Evolutionary conservation across 2,329 filamentous ascomycete species (phyloP), one percentile per base, ranked within the genome.

Genomic region (Alternaria incomplexa): DNA sequence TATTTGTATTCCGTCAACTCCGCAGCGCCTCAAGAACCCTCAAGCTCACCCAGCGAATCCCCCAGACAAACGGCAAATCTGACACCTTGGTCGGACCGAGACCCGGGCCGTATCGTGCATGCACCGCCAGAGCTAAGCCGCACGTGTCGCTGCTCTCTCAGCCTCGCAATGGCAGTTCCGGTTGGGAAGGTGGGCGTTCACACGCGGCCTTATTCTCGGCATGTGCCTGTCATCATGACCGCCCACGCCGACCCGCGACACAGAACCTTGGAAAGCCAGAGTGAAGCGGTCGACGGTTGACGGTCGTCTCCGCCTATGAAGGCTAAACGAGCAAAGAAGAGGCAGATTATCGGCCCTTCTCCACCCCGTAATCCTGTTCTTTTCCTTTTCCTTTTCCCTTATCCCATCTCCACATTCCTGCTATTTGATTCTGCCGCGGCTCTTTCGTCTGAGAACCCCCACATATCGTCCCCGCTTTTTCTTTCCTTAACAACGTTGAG

Each of bases 391-490:
- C 48, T 52, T 36, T 52, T 52, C 40, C 48, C 40, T 22, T 46
- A 46, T 56, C 40, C 28, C 53, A 56, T 56, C 25, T 20, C 40
- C 53, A 56, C 40, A 46, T 30, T 28, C 3, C 17, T 30, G 40
- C 53, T 43, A 23, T 15, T 22, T 22, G 17, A 23, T 45, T 22
- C 25, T 50, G 20, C 15, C 45, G 40, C 52, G 30, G 20, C 43
- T 56, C 44, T 46, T 54, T 46, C 40, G 46, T 40, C 13, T 13
- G 22, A 30, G 12, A 43, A 36, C 17, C 22, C 23, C 36, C 46
- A 56, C 22, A 47, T 36, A 36, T 53, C 17, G 26, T 47, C 53
- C 8, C 43, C n/a, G 47, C 23, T 50, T 28, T 70, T 65, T 9
- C 36, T 40, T 40, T 17, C 36, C 36, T 48, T 20, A 17, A 46